Evolutionary conservation across 2,329 filamentous ascomycete species (phyloP).

Genomic region (Ophiosphaerella korrae): DNA sequence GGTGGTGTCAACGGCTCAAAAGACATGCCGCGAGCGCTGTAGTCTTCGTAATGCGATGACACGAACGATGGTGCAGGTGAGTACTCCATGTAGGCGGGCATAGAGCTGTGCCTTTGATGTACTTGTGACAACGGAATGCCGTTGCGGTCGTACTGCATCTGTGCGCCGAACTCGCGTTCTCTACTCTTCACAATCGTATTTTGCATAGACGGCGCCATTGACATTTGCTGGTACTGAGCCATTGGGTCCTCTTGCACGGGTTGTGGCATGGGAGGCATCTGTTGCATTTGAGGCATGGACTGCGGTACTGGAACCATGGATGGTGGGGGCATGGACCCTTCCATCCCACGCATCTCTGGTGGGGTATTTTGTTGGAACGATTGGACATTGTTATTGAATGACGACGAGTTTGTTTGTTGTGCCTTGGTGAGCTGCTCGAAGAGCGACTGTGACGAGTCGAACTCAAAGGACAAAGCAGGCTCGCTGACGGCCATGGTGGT

Average conservation of each 20-base stretch:
- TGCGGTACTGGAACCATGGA: constrained; percentile 69
- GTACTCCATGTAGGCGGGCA: constrained; percentile 98
- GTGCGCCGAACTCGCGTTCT: constrained; percentile 76
- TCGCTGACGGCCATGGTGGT: constrained; percentile 97
- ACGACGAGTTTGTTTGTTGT: constrained; percentile 97
- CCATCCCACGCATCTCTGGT: constrained; percentile 86
- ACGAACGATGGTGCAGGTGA: constrained; percentile 97
- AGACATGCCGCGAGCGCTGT: constrained; percentile 92
- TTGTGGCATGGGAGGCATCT: constrained; percentile 52
- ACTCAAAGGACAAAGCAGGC: constrained; percentile 96
- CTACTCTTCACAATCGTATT: constrained; percentile 78
- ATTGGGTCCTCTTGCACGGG: constrained; percentile 68
- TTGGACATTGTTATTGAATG: constrained; percentile 76
- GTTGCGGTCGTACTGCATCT: constrained; percentile 89
- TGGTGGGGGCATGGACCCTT: constrained; percentile 85
- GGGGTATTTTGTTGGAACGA: constrained; percentile 79
- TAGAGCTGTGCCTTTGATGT: constrained; percentile 95
- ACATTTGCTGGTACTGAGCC: constrained; percentile 77
- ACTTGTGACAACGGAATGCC: constrained; percentile 81
- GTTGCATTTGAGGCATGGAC: constrained; percentile 26
- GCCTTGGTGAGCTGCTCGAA: constrained; percentile 99
- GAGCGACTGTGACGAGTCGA: constrained; percentile 97
- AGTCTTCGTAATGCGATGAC: constrained; percentile 98
- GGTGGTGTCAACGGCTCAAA: constrained; percentile 97
- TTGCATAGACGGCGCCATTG: constrained; percentile 73